Evolutionary conservation across 2,329 filamentous ascomycete genomes (phyloP).

Genomic region (Calonectria leucothoes): DNA sequence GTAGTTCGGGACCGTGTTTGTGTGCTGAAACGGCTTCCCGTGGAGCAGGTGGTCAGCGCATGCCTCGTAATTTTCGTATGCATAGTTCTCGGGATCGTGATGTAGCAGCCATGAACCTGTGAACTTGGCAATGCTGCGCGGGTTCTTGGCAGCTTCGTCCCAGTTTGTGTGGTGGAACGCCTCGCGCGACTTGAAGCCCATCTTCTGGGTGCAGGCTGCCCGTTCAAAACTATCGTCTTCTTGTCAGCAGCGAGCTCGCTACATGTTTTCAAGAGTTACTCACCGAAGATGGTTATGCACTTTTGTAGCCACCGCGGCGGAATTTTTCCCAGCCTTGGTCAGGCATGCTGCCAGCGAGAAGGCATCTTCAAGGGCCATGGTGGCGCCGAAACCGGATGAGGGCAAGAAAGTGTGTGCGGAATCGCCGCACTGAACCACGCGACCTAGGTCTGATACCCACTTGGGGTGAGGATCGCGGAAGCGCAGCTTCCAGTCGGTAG

Average conservation of each 20-base stretch:
- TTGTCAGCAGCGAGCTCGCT: not conserved
- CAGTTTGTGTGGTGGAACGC: not conserved
- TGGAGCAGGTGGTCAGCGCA: not conserved
- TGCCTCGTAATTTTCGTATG: not conserved
- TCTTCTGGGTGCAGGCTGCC: not conserved
- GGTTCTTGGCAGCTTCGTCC: not conserved
- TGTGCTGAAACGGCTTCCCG: not conserved
- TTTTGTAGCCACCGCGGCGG: not conserved
- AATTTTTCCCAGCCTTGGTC: not conserved
- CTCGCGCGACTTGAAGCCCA: not conserved
- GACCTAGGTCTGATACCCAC: not conserved
- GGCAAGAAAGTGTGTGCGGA: not conserved
- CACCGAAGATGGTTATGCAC: not conserved
- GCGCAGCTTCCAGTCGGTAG: not conserved
- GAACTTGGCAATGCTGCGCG: not conserved
- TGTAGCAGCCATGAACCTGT: not conserved
- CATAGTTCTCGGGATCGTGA: not conserved
- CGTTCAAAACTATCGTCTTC: not conserved
- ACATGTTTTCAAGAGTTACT: not conserved
- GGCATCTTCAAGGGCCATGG: not conserved
- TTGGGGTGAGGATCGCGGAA: not conserved
- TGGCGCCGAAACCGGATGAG: not conserved
- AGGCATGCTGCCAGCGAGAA: not conserved
- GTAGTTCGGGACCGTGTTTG: not conserved
- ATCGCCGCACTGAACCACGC: not conserved